Percentiles rank a stretch among this genome's conserved stretches.
Evolutionary conservation across 2,329 filamentous ascomycete genomes (phyloP).

Genomic region (Chlorencoelia australis): DNA sequence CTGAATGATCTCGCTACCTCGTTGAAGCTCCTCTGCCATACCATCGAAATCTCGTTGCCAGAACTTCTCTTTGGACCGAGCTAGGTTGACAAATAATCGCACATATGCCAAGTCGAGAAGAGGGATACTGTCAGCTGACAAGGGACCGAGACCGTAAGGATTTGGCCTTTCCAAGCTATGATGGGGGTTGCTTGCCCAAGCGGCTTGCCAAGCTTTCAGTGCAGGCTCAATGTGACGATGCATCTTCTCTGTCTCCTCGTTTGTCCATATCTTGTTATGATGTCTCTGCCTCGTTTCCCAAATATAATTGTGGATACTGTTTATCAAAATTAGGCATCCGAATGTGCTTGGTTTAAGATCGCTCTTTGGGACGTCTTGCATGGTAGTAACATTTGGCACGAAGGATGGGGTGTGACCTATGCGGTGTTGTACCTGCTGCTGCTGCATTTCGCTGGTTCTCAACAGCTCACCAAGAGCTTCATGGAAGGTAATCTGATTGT

Average conservation of each 20-base stretch:
- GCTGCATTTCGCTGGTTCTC: constrained; percentile 58
- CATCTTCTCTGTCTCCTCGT: constrained; percentile 90
- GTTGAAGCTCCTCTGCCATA: constrained; percentile 78
- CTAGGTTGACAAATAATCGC: constrained; percentile 85
- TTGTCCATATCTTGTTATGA: constrained; percentile 79
- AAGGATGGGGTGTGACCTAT: constrained; percentile 33
- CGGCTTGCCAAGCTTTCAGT: constrained; percentile 85
- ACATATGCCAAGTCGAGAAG: constrained; percentile 88
- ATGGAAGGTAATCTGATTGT: constrained; percentile 69
- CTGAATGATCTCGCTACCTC: constrained; percentile 64
- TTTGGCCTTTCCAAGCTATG: constrained; percentile 80
- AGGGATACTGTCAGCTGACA: constrained; percentile 85
- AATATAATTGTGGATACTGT: constrained; percentile 93
- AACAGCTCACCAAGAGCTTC: constrained; percentile 72
- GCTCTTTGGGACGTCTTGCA: constrained; percentile 44
- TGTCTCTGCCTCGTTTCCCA: constrained; percentile 94
- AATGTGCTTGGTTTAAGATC: constrained; percentile 80
- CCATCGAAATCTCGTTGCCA: constrained; percentile 91
- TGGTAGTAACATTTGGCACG: constrained; percentile 34
- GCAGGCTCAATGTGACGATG: constrained; percentile 91
- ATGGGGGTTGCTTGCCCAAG: constrained; percentile 78
- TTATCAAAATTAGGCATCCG: constrained; percentile 83
- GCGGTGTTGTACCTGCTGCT: constrained; percentile 39
- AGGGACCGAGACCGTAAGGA: constrained; percentile 67
- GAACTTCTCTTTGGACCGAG: constrained; percentile 81